phyloP scores from a whole-genome alignment of 2,329 filamentous ascomycete genomes.

The Didymella glomerata region DNA sequence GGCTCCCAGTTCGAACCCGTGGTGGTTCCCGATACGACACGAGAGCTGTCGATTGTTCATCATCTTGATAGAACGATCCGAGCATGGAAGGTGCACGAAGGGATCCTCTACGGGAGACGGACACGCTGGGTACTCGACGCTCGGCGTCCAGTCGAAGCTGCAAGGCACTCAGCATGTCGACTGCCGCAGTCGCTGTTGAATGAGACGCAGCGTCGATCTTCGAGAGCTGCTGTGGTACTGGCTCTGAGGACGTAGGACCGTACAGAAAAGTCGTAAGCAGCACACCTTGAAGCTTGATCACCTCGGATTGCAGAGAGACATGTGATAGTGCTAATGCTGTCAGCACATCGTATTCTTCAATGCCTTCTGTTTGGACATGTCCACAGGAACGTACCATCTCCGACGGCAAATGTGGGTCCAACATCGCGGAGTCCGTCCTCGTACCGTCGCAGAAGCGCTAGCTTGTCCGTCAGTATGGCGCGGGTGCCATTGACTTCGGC shows the following conservation, averaged over 20 bases:
- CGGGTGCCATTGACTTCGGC: constrained; percentile 37
- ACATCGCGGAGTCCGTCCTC: constrained; percentile 42
- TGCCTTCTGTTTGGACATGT: background rate
- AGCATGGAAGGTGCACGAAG: constrained; percentile 11
- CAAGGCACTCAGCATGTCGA: constrained; percentile 41
- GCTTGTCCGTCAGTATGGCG: constrained; percentile 44
- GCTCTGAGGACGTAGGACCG: constrained; percentile 44
- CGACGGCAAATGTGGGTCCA: constrained; percentile 42
- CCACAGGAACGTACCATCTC: constrained; percentile 43
- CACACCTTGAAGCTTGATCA: constrained; percentile 46
- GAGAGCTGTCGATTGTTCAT: constrained; percentile 35
- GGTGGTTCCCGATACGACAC: constrained; percentile 31
- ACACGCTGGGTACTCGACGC: constrained; percentile 21
- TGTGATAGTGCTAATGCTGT: constrained; percentile 40
- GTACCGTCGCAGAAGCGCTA: constrained; percentile 42
- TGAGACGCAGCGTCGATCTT: constrained; percentile 44
- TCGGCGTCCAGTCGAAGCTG: constrained; percentile 36
- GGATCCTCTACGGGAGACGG: constrained; percentile 10
- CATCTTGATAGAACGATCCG: constrained; percentile 5
- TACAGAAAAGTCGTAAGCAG: constrained; percentile 48
- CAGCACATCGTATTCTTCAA: background rate
- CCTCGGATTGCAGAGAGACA: constrained; percentile 45
- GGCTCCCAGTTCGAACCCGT: constrained; percentile 27
- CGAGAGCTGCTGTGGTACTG: constrained; percentile 45
- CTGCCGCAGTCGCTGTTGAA: constrained; percentile 37